Percentiles rank a stretch among this genome's conserved stretches.
These are phyloP conservation scores for Dendrocalamus latiflorus DNA, from an alignment of 202 grass and related monocot species.

Conservation along the genomic window DNA sequence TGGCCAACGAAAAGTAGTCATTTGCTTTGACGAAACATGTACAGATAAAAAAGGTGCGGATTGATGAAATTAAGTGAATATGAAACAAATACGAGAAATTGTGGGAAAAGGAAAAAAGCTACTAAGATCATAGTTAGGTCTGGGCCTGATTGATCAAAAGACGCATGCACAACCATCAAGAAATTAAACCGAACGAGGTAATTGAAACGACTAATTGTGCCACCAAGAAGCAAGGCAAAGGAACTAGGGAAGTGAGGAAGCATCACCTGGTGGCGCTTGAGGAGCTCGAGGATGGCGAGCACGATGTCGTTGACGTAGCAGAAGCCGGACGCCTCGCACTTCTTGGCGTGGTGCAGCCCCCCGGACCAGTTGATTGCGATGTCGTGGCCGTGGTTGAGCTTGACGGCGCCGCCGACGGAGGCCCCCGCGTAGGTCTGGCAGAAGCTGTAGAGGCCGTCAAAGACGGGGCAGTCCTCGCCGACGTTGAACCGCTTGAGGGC, in stretches of 20 bases:
- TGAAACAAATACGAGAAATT: background rate
- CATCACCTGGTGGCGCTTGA: conserved; percentile 64
- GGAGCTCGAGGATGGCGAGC: conserved; percentile 72
- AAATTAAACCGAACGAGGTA: background rate
- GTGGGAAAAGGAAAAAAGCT: background rate
- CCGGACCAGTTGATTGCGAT: conserved; percentile 87
- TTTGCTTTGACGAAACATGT: background rate
- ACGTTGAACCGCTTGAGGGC: conserved; percentile 77
- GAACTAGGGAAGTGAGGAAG: background rate
- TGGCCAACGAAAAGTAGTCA: background rate
- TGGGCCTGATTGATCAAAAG: background rate
- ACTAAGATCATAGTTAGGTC: background rate
- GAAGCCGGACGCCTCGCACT: too few relatives aligned
- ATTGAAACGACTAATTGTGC: background rate
- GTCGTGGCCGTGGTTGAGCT: too few relatives aligned
- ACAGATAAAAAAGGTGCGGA: background rate
- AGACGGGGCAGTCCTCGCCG: conserved; percentile 84
- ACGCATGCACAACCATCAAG: background rate
- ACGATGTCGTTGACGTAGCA: too few relatives aligned
- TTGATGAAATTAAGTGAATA: background rate
- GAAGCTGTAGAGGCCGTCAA: conserved; percentile 75
- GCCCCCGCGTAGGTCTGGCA: conserved; percentile 93
- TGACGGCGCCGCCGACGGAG: conserved; percentile 64
- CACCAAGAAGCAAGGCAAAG: background rate
- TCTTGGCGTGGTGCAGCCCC: conserved; percentile 80